Evolutionary conservation across 2,329 filamentous ascomycete species (phyloP).

Genomic region (Parastagonospora avenae): DNA sequence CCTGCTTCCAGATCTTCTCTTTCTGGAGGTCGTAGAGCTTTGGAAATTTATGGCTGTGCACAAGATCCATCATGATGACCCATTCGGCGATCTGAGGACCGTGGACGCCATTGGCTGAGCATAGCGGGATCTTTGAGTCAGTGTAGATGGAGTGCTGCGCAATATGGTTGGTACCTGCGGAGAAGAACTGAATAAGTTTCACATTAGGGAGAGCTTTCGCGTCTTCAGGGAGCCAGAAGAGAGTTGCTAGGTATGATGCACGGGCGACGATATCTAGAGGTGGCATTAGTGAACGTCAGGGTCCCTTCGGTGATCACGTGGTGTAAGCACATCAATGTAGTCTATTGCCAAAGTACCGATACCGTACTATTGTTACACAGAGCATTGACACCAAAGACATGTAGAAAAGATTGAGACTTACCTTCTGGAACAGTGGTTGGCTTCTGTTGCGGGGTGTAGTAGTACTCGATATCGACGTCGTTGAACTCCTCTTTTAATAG

Average conservation of each 20-base stretch:
- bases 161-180: constrained; percentile 63
- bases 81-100: constrained; percentile 71
- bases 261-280: constrained; percentile 47
- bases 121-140: constrained; percentile 58
- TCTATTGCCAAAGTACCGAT: not conserved
- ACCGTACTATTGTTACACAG: not conserved
- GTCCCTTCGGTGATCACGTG: not conserved
- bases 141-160: constrained; percentile 59
- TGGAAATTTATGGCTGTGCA: constrained; percentile 61
- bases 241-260: constrained; percentile 55
- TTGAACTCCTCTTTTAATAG: constrained; percentile 37
- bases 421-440: constrained; percentile 46
- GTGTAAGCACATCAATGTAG: not conserved
- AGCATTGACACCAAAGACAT: not conserved
- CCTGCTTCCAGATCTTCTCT: constrained; percentile 57
- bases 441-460: constrained; percentile 36
- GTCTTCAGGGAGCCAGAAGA: constrained; percentile 51
- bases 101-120: constrained; percentile 62
- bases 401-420: constrained; percentile 26
- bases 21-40: constrained; percentile 63
- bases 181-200: constrained; percentile 61
- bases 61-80: constrained; percentile 66
- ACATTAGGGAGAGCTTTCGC: constrained; percentile 46
- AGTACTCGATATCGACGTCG: constrained; percentile 39
- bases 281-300: not conserved